Base-by-base conservation (phyloP, 2,329 filamentous ascomycete genomes). In the Coleophoma eucalyptorum region DNA sequence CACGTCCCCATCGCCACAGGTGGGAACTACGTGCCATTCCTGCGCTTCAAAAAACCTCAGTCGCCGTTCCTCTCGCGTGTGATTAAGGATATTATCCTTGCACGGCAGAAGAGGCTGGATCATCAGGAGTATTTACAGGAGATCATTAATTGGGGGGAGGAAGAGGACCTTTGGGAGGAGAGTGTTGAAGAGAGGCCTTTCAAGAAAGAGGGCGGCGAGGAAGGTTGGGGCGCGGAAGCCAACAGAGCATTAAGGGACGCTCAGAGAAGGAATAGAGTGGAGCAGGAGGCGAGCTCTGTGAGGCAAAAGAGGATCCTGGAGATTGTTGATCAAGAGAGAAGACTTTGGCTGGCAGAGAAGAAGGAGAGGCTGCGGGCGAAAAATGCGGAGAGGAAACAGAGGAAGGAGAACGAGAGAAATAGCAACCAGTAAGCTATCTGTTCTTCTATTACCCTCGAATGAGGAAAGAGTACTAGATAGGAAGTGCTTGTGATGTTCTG, bases 21-120 rank as follows among this genome's bases (percentile, higher is more conserved):
- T 4, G 74, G 83, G 2, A 72, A 75, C 3, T 75, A 74, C 21
- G 67, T 84, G 20, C 80, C 86, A 1, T 86, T 91, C 60, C 65
- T 93, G 26, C 81, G 88, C 34, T 67, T 86, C 42, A 76, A 72
- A 55, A 88, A 87, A 65, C 83, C 84, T 4, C 85, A 91, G 65
- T 78, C 84, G 2, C 62, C 64, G 1, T 67, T 68, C n/a, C 67
- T 92, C 18, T 78, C 75, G n/a, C 69, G 77, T 8, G 74, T 85
- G 15, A 60, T 92, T 2, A 70, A 73, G 10, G 70, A 79, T 46
- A 81, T 80, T 59, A 65, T 77, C 16, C 53, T 62, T 4, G 63
- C 68, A 37, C 75, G 76, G n/a, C 67, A 73, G 41, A 63, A 64
- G 42, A 68, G 74, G 15, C 65, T 77, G 12, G 52, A 69, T 43